A percentile compares a stretch with the other conserved stretches of the same genome.
phyloP scores from a whole-genome alignment of 2,329 filamentous ascomycete species.

The Cephalotrichum gorgonifer region DNA sequence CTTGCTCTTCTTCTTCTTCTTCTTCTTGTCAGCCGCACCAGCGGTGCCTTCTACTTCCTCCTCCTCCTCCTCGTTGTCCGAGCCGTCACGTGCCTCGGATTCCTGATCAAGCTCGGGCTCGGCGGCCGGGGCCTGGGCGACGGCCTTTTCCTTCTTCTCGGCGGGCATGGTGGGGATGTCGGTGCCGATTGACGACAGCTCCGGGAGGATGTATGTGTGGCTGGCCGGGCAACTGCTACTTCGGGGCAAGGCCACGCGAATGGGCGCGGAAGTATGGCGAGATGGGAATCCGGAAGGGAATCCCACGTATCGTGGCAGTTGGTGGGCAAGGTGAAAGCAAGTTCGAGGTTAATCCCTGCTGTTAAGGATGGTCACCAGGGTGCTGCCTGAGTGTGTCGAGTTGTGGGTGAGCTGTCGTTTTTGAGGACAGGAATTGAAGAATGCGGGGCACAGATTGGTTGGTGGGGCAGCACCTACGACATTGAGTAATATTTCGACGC shows the following conservation, averaged over 20 bases:
- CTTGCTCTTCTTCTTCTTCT: slow-evolving; percentile 55
- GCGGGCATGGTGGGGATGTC: neutral
- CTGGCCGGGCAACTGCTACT: neutral
- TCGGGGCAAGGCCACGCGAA: slow-evolving; percentile 13
- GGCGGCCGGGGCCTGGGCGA: slow-evolving; percentile 10
- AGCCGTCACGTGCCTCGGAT: slow-evolving; percentile 33
- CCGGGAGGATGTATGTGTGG: neutral
- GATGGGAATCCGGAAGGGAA: neutral
- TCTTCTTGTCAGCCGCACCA: slow-evolving; percentile 13
- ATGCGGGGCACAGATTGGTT: slow-evolving; percentile 1
- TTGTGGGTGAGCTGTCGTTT: slow-evolving; percentile 2
- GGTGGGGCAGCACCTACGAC: slow-evolving; percentile 1
- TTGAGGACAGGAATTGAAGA: neutral
- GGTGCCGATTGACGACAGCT: neutral
- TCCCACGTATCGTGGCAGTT: neutral
- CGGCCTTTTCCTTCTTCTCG: neutral
- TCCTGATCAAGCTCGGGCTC: slow-evolving; percentile 23
- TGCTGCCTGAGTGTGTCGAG: neutral
- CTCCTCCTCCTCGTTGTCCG: slow-evolving; percentile 25
- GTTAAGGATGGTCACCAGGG: neutral
- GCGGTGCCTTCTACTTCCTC: slow-evolving; percentile 20
- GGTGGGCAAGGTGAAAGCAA: neutral
- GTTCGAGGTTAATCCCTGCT: neutral
- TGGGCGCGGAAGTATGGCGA: neutral
- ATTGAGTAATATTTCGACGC: no score